Percentiles rank a stretch among this genome's conserved stretches.
These are phyloP conservation scores for Nelumbo lutea DNA, from an alignment of 164 flowering plant genomes.

Conservation along the genomic window DNA sequence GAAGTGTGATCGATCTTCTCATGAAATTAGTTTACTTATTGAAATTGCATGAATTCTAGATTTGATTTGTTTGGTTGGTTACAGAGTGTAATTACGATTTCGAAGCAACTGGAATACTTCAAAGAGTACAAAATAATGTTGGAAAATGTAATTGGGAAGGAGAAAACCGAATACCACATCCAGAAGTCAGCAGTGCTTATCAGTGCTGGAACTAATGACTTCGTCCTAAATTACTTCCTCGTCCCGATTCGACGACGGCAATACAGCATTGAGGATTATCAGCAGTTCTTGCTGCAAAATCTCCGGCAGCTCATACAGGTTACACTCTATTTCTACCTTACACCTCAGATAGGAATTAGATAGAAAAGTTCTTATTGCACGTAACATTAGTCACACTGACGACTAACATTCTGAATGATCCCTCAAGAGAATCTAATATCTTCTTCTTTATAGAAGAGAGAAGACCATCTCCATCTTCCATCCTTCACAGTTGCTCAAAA, in stretches of 20 bases:
- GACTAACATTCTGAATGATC: too few species aligned
- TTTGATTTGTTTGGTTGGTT: not conserved
- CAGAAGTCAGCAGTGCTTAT: conserved; percentile 18
- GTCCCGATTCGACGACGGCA: conserved; percentile 15
- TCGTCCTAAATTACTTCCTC: conserved; percentile 28
- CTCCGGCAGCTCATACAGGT: conserved; percentile 29
- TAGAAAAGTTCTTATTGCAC: too few species aligned
- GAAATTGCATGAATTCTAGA: not conserved
- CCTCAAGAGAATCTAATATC: too few species aligned
- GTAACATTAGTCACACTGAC: too few species aligned
- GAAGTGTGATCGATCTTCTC: too few species aligned
- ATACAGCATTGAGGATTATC: conserved; percentile 21
- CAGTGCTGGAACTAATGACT: conserved; percentile 44
- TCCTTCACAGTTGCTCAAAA: too few species aligned
- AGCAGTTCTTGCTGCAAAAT: conserved; percentile 23
- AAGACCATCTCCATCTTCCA: too few species aligned
- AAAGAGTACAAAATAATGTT: conserved; percentile 27
- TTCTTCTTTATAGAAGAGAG: too few species aligned
- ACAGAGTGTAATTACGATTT: conserved; percentile 27
- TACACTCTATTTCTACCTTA: not conserved
- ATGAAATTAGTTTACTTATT: not conserved
- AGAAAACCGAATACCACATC: conserved; percentile 14
- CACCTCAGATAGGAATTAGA: too few species aligned
- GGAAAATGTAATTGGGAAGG: conserved; percentile 19
- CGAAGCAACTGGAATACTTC: conserved; percentile 29